A percentile compares a stretch with the other conserved stretches of the same genome.
These are phyloP conservation scores for Nakazawaea molendinolei DNA, from an alignment of 805 yeast species.

Conservation along the genomic window DNA sequence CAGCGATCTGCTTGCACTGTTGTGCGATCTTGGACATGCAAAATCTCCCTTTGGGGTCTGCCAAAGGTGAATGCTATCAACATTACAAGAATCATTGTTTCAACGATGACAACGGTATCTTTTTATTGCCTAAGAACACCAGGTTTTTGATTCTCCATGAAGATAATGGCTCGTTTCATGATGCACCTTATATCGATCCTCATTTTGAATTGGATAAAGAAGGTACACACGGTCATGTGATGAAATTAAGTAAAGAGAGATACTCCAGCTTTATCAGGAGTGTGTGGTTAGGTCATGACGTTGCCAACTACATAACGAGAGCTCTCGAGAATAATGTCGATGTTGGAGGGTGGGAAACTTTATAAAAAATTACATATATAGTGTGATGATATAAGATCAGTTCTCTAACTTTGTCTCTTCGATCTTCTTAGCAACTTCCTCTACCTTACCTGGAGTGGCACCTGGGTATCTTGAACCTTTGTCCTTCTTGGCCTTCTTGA, in stretches of 20 bases:
- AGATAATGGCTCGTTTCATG: constrained; percentile 77
- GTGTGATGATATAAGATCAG: neutral
- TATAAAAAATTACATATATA: constrained; percentile 28
- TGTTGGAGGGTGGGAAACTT: constrained; percentile 94
- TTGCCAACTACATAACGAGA: constrained; percentile 72
- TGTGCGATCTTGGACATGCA: constrained; percentile 67
- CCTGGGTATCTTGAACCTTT: constrained; percentile 93
- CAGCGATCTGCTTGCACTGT: constrained; percentile 84
- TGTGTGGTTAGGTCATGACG: constrained; percentile 74
- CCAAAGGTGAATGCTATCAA: constrained; percentile 71
- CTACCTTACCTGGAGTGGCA: constrained; percentile 33
- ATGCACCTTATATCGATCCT: constrained; percentile 76
- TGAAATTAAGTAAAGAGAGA: constrained; percentile 52
- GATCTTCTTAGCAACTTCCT: constrained; percentile 29
- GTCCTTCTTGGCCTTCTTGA: constrained; percentile 73
- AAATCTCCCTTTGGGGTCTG: constrained; percentile 43
- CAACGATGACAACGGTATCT: constrained; percentile 62
- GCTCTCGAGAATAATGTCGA: constrained; percentile 74
- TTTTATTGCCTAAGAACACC: constrained; percentile 64
- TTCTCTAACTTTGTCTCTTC: constrained; percentile 30
- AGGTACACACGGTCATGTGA: constrained; percentile 63
- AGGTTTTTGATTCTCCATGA: constrained; percentile 57
- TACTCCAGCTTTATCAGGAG: constrained; percentile 61
- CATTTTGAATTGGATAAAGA: constrained; percentile 85
- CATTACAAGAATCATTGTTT: constrained; percentile 62